A percentile compares a stretch with the other conserved stretches of the same genome.
Evolutionary conservation across 192 early-diverging fungal species (phyloP).

Genomic region (Coemansia sp.): DNA sequence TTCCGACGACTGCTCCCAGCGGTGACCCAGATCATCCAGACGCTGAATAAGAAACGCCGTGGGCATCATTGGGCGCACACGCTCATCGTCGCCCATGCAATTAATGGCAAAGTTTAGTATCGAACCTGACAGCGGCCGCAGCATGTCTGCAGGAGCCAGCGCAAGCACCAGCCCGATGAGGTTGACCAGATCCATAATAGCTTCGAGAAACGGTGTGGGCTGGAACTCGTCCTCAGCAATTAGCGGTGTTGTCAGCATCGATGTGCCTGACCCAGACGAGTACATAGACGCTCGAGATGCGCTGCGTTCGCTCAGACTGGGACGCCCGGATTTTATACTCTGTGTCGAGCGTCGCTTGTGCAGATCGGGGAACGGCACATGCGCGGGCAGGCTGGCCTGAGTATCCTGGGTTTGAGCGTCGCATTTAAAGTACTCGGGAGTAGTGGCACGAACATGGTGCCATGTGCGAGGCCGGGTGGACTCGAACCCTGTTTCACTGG

Average conservation of each 20-base stretch:
- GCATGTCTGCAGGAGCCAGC: slow-evolving; percentile 30
- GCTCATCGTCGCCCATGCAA: slow-evolving; percentile 10
- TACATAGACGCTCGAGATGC: slow-evolving; percentile 22
- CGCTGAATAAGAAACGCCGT: slow-evolving; percentile 30
- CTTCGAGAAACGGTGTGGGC: slow-evolving; percentile 40
- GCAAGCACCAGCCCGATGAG: slow-evolving; percentile 34
- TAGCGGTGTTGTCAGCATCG: slow-evolving; percentile 23
- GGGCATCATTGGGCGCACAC: slow-evolving; percentile 26
- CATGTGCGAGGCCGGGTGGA: background rate
- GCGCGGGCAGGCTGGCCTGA: background rate
- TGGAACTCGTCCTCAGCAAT: slow-evolving; percentile 48
- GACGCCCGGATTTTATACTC: slow-evolving; percentile 5
- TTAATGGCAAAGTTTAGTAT: slow-evolving; percentile 19
- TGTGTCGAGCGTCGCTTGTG: slow-evolving; percentile 8
- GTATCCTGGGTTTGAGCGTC: background rate
- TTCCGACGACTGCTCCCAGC: slow-evolving; percentile 22
- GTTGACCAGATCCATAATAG: slow-evolving; percentile 38
- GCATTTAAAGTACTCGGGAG: background rate
- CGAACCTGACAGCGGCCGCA: slow-evolving; percentile 26
- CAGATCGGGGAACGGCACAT: slow-evolving; percentile 15
- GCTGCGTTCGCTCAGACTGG: slow-evolving; percentile 15
- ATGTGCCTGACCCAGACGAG: slow-evolving; percentile 21
- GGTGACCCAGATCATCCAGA: slow-evolving; percentile 26
- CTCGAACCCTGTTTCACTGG: background rate
- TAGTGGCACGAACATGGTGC: background rate